phyloP scores from a whole-genome alignment of 78 protist genomes.

The Planoprotostelium fungivorum region DNA sequence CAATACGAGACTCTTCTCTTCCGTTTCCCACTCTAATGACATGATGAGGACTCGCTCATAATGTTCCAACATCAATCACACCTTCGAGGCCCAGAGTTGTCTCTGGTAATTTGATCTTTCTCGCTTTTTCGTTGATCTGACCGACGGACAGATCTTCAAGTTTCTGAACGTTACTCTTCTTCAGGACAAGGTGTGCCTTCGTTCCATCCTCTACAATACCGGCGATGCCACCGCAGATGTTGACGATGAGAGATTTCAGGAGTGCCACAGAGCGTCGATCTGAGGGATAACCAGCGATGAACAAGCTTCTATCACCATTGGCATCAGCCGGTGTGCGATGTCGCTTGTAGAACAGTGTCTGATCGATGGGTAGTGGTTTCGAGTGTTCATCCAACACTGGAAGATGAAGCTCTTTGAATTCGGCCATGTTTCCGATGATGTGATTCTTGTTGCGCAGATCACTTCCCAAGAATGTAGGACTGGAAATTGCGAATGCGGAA shows the following conservation, averaged over 20 bases:
- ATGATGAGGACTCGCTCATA: background rate
- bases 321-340: background rate
- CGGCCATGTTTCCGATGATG: background rate
- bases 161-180: background rate
- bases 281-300: background rate
- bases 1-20: background rate
- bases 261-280: background rate
- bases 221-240: background rate
- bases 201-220: background rate
- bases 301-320: background rate
- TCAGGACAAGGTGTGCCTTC: background rate
- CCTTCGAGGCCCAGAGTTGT: background rate
- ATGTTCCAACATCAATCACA: too few relatives aligned
- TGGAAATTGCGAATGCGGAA: too few relatives aligned
- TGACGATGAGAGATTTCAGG: background rate
- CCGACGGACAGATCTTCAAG: background rate
- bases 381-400: background rate
- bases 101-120: background rate
- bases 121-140: background rate
- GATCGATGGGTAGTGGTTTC: background rate
- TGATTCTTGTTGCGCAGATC: too few relatives aligned
- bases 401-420: background rate
- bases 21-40: background rate
- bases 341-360: background rate
- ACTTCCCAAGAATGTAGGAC: too few relatives aligned